Percentiles rank a stretch among this genome's conserved stretches.
These are phyloP conservation scores for Candida tropicalis DNA, from an alignment of 1,139 yeast species.

Conservation along the genomic window DNA sequence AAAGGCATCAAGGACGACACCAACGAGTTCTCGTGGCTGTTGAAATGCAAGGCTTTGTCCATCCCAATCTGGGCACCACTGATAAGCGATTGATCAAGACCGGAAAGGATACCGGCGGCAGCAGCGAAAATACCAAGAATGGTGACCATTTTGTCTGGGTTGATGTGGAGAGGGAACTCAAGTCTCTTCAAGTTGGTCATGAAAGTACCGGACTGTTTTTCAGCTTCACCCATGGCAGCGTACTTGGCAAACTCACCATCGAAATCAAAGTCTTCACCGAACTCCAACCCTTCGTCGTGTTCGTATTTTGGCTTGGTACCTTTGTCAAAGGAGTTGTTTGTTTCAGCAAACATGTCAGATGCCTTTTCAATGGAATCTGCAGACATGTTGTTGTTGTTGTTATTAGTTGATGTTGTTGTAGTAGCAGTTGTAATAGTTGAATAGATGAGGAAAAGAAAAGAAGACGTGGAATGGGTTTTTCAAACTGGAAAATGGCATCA, in stretches of 20 bases:
- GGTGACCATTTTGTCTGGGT: conserved; percentile 47
- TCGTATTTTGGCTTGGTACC: conserved; percentile 12
- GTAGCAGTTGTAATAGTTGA: too few species aligned
- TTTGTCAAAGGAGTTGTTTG: conserved; percentile 6
- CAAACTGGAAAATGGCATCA: not conserved
- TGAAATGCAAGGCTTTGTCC: conserved; percentile 37
- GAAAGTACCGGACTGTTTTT: conserved; percentile 22
- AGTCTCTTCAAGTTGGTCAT: conserved; percentile 23
- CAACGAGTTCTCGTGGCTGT: conserved; percentile 41
- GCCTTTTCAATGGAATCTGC: conserved; percentile 8
- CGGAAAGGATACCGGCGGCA: conserved; percentile 61
- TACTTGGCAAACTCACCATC: conserved; percentile 29
- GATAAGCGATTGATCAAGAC: conserved; percentile 58
- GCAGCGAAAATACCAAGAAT: conserved; percentile 56
- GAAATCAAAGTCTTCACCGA: conserved; percentile 24
- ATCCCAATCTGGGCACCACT: conserved; percentile 59
- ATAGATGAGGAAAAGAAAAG: not conserved
- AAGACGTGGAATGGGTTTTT: not conserved
- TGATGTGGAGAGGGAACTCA: conserved; percentile 31
- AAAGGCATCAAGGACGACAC: conserved; percentile 61
- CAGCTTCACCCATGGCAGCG: conserved; percentile 23
- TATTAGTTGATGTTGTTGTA: not conserved
- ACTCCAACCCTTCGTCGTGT: conserved; percentile 15
- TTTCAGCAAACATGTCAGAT: conserved; percentile 7
- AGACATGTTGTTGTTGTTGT: conserved; percentile 3